Evolutionary conservation across 768 basidiomycete species (phyloP).

Genomic region (Suillus luteus): DNA sequence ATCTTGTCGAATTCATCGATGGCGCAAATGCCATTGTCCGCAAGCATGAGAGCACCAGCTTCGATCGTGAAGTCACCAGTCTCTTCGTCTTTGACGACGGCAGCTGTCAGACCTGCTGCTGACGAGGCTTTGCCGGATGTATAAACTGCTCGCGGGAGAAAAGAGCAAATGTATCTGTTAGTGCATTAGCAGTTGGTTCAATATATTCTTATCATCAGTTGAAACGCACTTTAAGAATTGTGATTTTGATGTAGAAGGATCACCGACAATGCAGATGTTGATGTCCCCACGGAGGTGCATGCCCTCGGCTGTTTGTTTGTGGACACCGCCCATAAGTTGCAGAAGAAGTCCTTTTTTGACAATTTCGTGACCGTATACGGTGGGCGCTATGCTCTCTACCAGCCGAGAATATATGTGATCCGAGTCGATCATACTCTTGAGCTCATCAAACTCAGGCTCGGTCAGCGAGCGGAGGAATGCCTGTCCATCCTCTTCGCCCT

Average conservation of each 20-base stretch:
- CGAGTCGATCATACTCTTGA: slow-evolving; percentile 90
- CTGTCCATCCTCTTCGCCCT: slow-evolving; percentile 74
- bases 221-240: slow-evolving; percentile 91
- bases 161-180: slow-evolving; percentile 91
- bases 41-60: slow-evolving; percentile 98
- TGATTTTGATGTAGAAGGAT: slow-evolving; percentile 96
- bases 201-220: background rate
- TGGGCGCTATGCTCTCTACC: slow-evolving; percentile 94
- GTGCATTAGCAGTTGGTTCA: background rate
- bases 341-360: slow-evolving; percentile 97
- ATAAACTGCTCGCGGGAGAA: slow-evolving; percentile 96
- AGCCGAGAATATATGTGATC: slow-evolving; percentile 94
- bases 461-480: slow-evolving; percentile 89
- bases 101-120: slow-evolving; percentile 97
- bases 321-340: slow-evolving; percentile 98
- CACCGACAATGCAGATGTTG: slow-evolving; percentile 97
- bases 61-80: slow-evolving; percentile 99
- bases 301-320: slow-evolving; percentile 94
- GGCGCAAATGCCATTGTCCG: slow-evolving; percentile 99
- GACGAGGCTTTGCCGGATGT: slow-evolving; percentile 99
- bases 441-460: slow-evolving; percentile 92
- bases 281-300: slow-evolving; percentile 99
- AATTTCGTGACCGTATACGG: slow-evolving; percentile 98
- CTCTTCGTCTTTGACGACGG: slow-evolving; percentile 98
- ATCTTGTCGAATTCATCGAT: slow-evolving; percentile 99